Evolutionary conservation across 306 rosid species (phyloP), one percentile per base, ranked within the genome.

Genomic region (Cicer arietinum): DNA sequence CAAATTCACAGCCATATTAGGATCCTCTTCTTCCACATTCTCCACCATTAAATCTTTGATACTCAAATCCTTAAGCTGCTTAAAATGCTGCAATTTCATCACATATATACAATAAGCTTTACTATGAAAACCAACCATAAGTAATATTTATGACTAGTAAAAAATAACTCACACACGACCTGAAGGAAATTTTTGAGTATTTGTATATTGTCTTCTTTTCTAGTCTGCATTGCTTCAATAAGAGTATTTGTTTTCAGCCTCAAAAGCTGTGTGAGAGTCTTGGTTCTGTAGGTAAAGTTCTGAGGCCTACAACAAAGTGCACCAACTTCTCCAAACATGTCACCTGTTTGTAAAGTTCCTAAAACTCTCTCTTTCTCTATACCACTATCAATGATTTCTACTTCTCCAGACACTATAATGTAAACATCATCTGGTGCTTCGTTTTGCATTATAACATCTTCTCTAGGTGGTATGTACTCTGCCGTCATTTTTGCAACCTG

Each of bases 381-480:
- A 7, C 67, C 90, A 43, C 61, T 63, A 30, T 86, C 84, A 4
- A 91, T 90, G 65, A 90, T 84, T 76, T 91, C 97, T 46, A 91
- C 88, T 85, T 94, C 95, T 37, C 98, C 97, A 0, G 98, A 94
- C 11, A 91, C 98, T 43, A 94, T 84, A 59, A 94, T 85, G 82
- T 94, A 94, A 68, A 91, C 86, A 63, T 94, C 98, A 30, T 89
- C 94, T 0, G 97, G 90, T 16, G 84, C 81, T 81, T 94, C 98
- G 13, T 82, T 90, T 42, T 90, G 93, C 88, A 87, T 78, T 11
- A 94, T 43, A 13, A 91, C 97, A 69, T 94, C 98, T 84, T 94
- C 98, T 79, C 88, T 91, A 2, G 98, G 98, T 37, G 98, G 97
- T 76, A 88, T 75, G 66, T 94, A 94, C 79, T 94, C 97, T 1